phyloP scores from a whole-genome alignment of 352 stramenopile genomes.

The Globisporangium takayamanum region DNA sequence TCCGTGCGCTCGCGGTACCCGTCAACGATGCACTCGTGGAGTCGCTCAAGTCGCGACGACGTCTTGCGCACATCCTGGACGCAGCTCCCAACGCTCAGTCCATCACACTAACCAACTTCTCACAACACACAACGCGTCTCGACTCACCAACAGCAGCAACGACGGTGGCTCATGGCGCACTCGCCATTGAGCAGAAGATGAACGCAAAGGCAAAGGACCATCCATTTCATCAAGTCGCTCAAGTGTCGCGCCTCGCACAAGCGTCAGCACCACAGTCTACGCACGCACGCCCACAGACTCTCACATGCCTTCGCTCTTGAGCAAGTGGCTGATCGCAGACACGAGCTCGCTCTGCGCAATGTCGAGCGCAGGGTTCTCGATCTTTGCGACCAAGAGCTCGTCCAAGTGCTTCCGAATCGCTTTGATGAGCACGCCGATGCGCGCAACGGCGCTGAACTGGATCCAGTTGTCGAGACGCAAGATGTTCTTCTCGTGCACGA shows the following conservation, averaged over 20 bases:
- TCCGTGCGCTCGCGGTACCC: slow-evolving; percentile 8
- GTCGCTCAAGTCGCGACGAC: slow-evolving; percentile 6
- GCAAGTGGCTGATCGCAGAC: slow-evolving; percentile 67
- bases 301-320: slow-evolving; percentile 81
- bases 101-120: not conserved
- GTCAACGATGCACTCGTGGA: slow-evolving; percentile 13
- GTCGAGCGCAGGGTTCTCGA: slow-evolving; percentile 89
- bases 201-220: too few relatives aligned
- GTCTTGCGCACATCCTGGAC: slow-evolving; percentile 13
- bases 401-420: slow-evolving; percentile 93
- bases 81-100: slow-evolving; percentile 3
- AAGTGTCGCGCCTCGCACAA: too few relatives aligned
- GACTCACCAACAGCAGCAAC: too few relatives aligned
- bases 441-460: slow-evolving; percentile 90
- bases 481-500: slow-evolving; percentile 89
- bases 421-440: slow-evolving; percentile 95
- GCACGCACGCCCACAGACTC: not conserved
- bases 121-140: not conserved
- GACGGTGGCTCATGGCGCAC: too few relatives aligned
- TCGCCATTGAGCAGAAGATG: too few relatives aligned
- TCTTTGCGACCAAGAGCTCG: slow-evolving; percentile 90
- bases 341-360: slow-evolving; percentile 85
- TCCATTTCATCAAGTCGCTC: too few relatives aligned
- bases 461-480: slow-evolving; percentile 89
- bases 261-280: too few relatives aligned